Percentiles rank a stretch among this genome's conserved stretches.
Evolutionary conservation across 768 basidiomycete genomes (phyloP).

Genomic region (Rhizopogon salebrosus): DNA sequence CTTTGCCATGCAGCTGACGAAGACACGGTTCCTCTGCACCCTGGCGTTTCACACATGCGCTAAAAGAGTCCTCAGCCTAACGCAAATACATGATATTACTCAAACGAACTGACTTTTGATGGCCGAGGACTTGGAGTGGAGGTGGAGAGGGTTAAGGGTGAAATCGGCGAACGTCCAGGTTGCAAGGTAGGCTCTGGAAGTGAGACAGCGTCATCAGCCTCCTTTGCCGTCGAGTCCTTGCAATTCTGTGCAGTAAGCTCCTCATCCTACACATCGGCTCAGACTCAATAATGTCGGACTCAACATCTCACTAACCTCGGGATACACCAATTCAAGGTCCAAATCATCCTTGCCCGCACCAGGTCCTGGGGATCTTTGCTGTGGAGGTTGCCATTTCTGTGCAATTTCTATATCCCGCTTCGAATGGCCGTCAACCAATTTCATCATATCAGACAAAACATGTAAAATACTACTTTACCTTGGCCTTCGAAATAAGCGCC

Average conservation of each 20-base stretch:
- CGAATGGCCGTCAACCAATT: not conserved
- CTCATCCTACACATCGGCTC: not conserved
- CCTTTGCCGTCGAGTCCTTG: not conserved
- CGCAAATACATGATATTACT: not conserved
- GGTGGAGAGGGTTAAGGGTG: not conserved
- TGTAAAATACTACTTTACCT: not conserved
- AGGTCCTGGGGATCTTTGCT: not conserved
- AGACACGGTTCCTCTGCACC: conserved; percentile 11
- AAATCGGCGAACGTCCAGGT: not conserved
- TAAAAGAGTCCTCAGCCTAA: not conserved
- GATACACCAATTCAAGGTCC: conserved; percentile 17
- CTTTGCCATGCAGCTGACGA: conserved; percentile 7
- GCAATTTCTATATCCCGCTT: not conserved
- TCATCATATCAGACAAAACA: not conserved
- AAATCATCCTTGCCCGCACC: not conserved
- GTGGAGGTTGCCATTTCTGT: not conserved
- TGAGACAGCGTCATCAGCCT: not conserved
- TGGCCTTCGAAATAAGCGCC: not conserved
- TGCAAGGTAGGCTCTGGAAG: not conserved
- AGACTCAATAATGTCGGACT: not conserved
- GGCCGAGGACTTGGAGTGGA: not conserved
- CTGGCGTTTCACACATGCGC: conserved; percentile 12
- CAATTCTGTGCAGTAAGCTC: not conserved
- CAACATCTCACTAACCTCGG: conserved; percentile 12
- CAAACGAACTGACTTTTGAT: not conserved